phyloP scores from a whole-genome alignment of 2,329 filamentous ascomycete species.

The Tolypocladium endophyticum region DNA sequence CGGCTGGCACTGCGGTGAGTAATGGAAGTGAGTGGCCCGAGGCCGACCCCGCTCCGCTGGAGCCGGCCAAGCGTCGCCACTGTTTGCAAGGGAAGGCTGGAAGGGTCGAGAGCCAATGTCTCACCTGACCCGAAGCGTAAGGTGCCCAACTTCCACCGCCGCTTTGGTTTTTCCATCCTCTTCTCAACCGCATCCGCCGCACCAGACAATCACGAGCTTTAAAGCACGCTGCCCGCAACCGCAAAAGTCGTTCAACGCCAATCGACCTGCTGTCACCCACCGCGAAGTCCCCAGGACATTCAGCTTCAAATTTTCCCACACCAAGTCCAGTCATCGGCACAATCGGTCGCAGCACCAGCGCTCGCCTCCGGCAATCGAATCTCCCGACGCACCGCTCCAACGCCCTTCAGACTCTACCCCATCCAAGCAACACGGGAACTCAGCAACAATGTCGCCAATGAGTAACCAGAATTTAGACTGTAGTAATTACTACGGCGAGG shows the following conservation, averaged over 20 bases:
- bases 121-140: background rate
- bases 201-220: background rate
- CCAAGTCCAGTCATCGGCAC: background rate
- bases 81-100: background rate
- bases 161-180: background rate
- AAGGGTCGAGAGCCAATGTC: background rate
- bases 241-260: background rate
- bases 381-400: background rate
- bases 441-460: slow-evolving; percentile 52
- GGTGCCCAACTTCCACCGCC: background rate
- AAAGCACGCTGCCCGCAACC: background rate
- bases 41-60: background rate
- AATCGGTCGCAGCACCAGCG: background rate
- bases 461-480: slow-evolving; percentile 57
- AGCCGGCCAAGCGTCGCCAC: background rate
- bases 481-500: slow-evolving; percentile 70
- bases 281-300: background rate
- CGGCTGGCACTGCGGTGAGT: background rate
- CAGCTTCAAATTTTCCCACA: background rate
- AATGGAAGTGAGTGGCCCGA: background rate
- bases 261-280: background rate
- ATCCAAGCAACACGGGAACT: slow-evolving; percentile 12
- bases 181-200: background rate
- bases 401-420: slow-evolving; percentile 5
- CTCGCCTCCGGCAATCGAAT: background rate